These are phyloP conservation scores for Penicillium cinerascens DNA, from an alignment of 495 filamentous ascomycete species.

Conservation along the genomic window DNA sequence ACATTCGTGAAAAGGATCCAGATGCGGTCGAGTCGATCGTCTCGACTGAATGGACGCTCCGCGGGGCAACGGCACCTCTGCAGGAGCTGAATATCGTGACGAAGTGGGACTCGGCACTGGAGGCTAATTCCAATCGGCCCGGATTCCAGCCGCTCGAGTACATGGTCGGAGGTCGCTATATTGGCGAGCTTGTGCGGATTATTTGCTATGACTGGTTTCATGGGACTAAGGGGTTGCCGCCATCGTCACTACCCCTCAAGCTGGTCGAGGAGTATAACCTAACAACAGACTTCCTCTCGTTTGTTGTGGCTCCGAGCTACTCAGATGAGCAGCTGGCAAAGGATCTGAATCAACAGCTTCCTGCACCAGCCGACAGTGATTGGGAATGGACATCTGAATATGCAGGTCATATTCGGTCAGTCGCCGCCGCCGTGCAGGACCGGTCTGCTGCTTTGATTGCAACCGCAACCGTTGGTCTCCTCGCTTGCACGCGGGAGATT, in stretches of 20 bases:
- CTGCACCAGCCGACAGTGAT: slow-evolving; percentile 34
- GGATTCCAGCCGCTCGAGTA: slow-evolving; percentile 82
- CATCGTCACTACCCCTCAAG: slow-evolving; percentile 41
- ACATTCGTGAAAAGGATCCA: slow-evolving; percentile 26
- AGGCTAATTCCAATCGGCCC: slow-evolving; percentile 55
- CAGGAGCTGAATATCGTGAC: slow-evolving; percentile 55
- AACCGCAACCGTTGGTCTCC: slow-evolving; percentile 60
- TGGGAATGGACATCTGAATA: slow-evolving; percentile 57
- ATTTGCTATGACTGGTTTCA: slow-evolving; percentile 60
- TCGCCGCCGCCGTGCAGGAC: slow-evolving; percentile 56
- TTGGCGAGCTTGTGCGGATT: slow-evolving; percentile 68
- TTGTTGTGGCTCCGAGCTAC: slow-evolving; percentile 45
- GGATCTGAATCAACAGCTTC: slow-evolving; percentile 45
- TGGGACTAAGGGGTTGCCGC: slow-evolving; percentile 20
- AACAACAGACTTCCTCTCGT: slow-evolving; percentile 62
- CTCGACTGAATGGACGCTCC: slow-evolving; percentile 79
- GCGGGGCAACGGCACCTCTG: slow-evolving; percentile 58
- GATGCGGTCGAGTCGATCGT: slow-evolving; percentile 57
- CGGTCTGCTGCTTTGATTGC: slow-evolving; percentile 63
- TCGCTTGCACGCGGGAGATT: slow-evolving; percentile 60
- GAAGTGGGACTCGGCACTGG: slow-evolving; percentile 62
- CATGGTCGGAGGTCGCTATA: slow-evolving; percentile 71
- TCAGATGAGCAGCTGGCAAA: slow-evolving; percentile 36
- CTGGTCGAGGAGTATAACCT: slow-evolving; percentile 53
- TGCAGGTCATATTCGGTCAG: slow-evolving; percentile 48